These are phyloP conservation scores for Leccinum disarticulatum DNA, from an alignment of 768 basidiomycete genomes.

Conservation along the genomic window DNA sequence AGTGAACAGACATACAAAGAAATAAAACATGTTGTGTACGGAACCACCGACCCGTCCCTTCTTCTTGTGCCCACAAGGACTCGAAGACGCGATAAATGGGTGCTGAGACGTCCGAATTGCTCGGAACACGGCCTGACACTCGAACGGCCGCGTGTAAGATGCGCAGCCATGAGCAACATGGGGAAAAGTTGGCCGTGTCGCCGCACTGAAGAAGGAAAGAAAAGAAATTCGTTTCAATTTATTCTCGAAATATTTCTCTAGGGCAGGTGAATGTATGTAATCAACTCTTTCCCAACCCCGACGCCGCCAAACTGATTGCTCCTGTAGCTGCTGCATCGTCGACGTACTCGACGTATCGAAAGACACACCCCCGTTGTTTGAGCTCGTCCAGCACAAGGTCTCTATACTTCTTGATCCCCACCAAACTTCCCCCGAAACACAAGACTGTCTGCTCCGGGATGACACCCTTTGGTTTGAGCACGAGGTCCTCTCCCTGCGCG, in stretches of 20 bases:
- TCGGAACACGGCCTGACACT: conserved; percentile 89
- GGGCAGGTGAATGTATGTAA: conserved; percentile 11
- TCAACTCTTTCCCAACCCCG: not conserved
- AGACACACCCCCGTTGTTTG: conserved; percentile 54
- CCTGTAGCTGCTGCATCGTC: conserved; percentile 69
- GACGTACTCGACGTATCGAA: conserved; percentile 65
- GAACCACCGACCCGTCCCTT: conserved; percentile 80
- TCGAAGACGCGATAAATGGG: conserved; percentile 58
- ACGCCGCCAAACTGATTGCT: conserved; percentile 52
- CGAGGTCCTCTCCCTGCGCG: conserved; percentile 39
- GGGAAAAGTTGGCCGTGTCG: conserved; percentile 79
- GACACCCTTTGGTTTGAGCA: conserved; percentile 38
- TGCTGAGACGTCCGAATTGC: conserved; percentile 76
- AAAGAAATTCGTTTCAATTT: not conserved
- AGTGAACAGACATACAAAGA: no score
- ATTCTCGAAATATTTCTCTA: conserved; percentile 17
- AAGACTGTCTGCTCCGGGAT: conserved; percentile 58
- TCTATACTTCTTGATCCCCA: conserved; percentile 61
- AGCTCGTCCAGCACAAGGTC: conserved; percentile 55
- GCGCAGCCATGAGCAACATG: conserved; percentile 86
- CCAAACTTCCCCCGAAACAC: conserved; percentile 79
- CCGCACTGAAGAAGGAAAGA: conserved; percentile 59
- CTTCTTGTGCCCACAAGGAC: conserved; percentile 35
- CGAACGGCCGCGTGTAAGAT: conserved; percentile 68
- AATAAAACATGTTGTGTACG: conserved; percentile 31